Evolutionary conservation across 331 rosid genomes (phyloP).

Genomic region (Saraca asoca): DNA sequence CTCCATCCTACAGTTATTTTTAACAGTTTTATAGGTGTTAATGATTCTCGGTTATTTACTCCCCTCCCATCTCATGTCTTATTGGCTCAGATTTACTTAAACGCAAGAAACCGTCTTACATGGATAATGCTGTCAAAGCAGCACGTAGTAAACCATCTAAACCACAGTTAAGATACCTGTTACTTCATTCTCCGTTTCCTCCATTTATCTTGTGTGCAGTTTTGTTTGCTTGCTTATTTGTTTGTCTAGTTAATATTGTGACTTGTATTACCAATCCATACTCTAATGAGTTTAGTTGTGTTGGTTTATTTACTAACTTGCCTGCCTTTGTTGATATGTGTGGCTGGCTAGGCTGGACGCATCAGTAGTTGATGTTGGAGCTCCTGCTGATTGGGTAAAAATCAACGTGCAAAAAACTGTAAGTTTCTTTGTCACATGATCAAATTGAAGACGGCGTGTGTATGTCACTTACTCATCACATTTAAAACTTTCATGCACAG

Average conservation of each 20-base stretch:
- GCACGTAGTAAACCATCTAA: conserved; percentile 74
- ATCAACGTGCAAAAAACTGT: conserved; percentile 93
- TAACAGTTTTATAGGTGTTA: conserved; percentile 10
- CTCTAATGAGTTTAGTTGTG: conserved; percentile 10
- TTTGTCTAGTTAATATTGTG: conserved; percentile 18
- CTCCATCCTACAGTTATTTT: conserved; percentile 25
- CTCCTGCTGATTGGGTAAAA: conserved; percentile 99
- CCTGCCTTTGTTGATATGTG: conserved; percentile 31
- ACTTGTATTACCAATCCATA: conserved; percentile 28
- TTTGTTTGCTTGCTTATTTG: conserved; percentile 26
- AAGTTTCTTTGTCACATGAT: conserved; percentile 43
- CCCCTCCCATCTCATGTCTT: neutral
- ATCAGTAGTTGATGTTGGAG: conserved; percentile 81
- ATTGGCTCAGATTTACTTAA: conserved; percentile 69
- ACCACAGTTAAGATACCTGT: conserved; percentile 70
- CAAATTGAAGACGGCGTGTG: conserved; percentile 25
- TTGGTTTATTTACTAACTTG: conserved; percentile 36
- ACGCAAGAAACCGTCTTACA: conserved; percentile 78
- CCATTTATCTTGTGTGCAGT: conserved; percentile 6
- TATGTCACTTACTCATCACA: conserved; percentile 21
- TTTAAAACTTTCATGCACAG: conserved; percentile 50
- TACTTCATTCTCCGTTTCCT: conserved; percentile 29
- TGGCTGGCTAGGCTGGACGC: conserved; percentile 70
- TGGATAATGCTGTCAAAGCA: conserved; percentile 73
- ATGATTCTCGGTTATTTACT: conserved; percentile 33